These are phyloP conservation scores for Xylaria sp. DNA, from an alignment of 2,329 filamentous ascomycete genomes.

Conservation along the genomic window DNA sequence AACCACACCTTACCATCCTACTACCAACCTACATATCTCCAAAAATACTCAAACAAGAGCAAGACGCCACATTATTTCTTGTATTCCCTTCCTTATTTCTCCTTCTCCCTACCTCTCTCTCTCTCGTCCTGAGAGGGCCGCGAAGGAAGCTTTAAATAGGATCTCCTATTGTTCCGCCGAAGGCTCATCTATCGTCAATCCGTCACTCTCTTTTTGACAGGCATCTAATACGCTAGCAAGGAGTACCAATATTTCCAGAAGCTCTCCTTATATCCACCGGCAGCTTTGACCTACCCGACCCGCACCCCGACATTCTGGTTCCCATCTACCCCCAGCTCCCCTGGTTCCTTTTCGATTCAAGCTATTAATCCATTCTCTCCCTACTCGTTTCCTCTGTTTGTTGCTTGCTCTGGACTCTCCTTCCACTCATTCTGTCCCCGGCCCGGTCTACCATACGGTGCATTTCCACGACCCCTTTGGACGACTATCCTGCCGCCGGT, in stretches of 20 bases:
- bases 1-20: conserved; percentile 1
- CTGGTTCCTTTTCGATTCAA: conserved; percentile 36
- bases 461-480: conserved; percentile 14
- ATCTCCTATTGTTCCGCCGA: neutral
- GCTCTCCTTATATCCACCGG: conserved; percentile 36
- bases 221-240: conserved; percentile 40
- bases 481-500: conserved; percentile 8
- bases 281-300: conserved; percentile 36
- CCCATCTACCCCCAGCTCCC: conserved; percentile 36
- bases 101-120: neutral
- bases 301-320: conserved; percentile 39
- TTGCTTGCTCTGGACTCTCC: conserved; percentile 19
- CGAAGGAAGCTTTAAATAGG: neutral
- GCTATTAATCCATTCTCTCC: conserved; percentile 32
- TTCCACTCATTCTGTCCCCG: conserved; percentile 18
- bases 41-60: neutral
- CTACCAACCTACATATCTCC: too few relatives aligned
- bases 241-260: conserved; percentile 40
- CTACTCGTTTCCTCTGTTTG: conserved; percentile 29
- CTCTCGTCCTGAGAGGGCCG: conserved; percentile 4
- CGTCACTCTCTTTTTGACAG: conserved; percentile 37
- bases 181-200: conserved; percentile 27
- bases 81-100: conserved; percentile 10
- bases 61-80: conserved; percentile 4
- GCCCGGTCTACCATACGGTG: conserved; percentile 9